Conservation (phyloP, 441 rosid species). For the California macrophylla region DNA sequence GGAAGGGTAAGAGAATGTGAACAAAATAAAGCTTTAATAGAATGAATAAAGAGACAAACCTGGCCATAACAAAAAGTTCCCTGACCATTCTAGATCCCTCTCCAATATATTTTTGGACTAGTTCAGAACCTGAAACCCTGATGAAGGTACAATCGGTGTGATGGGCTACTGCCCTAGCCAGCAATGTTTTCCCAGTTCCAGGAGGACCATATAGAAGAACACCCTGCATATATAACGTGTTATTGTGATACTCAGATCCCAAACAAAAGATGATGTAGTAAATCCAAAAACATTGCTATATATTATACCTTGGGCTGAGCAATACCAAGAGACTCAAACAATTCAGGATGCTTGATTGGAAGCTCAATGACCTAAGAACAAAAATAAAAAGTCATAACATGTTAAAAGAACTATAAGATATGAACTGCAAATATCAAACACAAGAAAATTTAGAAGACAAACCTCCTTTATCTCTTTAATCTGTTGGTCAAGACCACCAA, state of each 20-base stretch:
- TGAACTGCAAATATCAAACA: neutral
- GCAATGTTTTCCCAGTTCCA: slow-evolving; percentile 86
- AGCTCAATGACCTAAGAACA: slow-evolving; percentile 69
- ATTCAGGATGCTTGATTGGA: slow-evolving; percentile 75
- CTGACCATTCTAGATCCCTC: slow-evolving; percentile 97
- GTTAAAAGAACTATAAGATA: neutral
- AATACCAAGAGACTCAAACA: slow-evolving; percentile 90
- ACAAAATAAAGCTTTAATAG: neutral
- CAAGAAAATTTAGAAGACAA: neutral
- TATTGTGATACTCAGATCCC: neutral
- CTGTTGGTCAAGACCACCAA: slow-evolving; percentile 91
- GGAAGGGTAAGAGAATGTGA: neutral
- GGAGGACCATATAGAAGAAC: slow-evolving; percentile 97
- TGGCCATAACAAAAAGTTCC: slow-evolving; percentile 96
- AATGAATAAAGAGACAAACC: slow-evolving; percentile 37
- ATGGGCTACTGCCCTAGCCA: slow-evolving; percentile 96
- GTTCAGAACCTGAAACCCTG: slow-evolving; percentile 94
- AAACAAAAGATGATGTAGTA: neutral
- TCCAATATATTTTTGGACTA: slow-evolving; percentile 92
- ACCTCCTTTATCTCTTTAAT: slow-evolving; percentile 96
- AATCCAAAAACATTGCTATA: neutral
- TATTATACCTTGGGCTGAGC: slow-evolving; percentile 77
- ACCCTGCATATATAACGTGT: slow-evolving; percentile 34
- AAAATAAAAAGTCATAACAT: neutral
- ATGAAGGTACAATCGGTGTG: slow-evolving; percentile 96